Conservation (phyloP, 2,329 filamentous ascomycete species). For the Colletotrichum gigasporum region DNA sequence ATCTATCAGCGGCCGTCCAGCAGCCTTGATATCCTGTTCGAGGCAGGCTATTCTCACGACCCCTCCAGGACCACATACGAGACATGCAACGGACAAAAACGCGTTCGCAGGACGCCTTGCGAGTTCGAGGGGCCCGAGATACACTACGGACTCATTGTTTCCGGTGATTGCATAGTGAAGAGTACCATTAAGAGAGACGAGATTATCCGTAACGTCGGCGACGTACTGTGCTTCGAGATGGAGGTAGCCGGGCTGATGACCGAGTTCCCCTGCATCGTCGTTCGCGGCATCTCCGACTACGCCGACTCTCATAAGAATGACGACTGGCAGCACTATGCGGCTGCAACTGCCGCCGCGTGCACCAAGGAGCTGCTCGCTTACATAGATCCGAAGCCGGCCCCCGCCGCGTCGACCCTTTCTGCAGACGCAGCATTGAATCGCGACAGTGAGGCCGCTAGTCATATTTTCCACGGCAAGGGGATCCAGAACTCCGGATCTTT, state of each 20-base stretch:
- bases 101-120: not conserved
- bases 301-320: constrained; percentile 49
- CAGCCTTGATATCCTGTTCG: not conserved
- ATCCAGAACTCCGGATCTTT: not conserved
- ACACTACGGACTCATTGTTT: constrained; percentile 12
- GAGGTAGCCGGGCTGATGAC: constrained; percentile 37
- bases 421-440: not conserved
- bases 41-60: not conserved
- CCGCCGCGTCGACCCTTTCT: not conserved
- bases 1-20: not conserved
- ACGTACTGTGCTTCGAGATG: constrained; percentile 39
- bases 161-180: constrained; percentile 1
- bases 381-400: not conserved
- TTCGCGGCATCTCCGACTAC: constrained; percentile 49
- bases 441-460: not conserved
- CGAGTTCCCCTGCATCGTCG: constrained; percentile 41
- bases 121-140: not conserved
- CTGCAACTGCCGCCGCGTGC: constrained; percentile 39
- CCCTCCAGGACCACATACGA: not conserved
- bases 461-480: not conserved
- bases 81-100: not conserved
- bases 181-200: not conserved
- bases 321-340: constrained; percentile 46
- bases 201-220: not conserved
- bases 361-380: constrained; percentile 2